Evolutionary conservation across 1,284 basidiomycete genomes (phyloP), one percentile per base, ranked within the genome.

Genomic region (Termitomyces sp.): DNA sequence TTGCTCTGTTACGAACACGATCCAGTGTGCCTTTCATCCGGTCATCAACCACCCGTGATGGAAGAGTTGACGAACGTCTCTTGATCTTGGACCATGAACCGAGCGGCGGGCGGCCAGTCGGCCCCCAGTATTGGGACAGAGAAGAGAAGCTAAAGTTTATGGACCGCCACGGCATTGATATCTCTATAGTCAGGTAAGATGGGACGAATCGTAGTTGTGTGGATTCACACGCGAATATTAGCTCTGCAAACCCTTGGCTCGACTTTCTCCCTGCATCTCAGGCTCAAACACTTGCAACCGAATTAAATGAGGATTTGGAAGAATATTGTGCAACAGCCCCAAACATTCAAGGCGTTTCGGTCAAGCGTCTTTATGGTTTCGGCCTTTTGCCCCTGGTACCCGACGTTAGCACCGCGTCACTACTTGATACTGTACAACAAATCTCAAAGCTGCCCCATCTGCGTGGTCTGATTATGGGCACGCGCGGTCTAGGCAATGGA

Each of bases 221-320:
- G 33, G 18, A 30, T 38, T 38, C 18, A 42, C 14, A 26, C 26
- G 34, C 34, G 37, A 19, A 34, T 44, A 45, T n/a, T 49, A 76
- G 89, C 66, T 78, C 86, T 13, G 91, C 91, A 26, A 93, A 93
- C 63, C 90, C 91, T 11, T 93, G 91, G 91, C 77, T 93, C 21
- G 91, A 93, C 66, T 93, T 91, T 64, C 75, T 93, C 26, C 66
- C 84, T 4, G 77, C 87, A 7, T 62, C 77, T n/a, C 79, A 84
- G 46, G 91, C 91, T 7, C 75, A 79, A 46, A 63, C 65, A 11
- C 76, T 91, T 19, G 89, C 89, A 0, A 66, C 65, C 13, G 77
- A 85, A 52, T 74, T 93, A 46, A 93, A 93, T 66, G 66, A 75
- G 28, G 88, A 92, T 63, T 73, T 93, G 13, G 88, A 93, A 63